These are phyloP conservation scores for Musa itinerans DNA, from an alignment of 176 grass and related monocot genomes.

Conservation along the genomic window DNA sequence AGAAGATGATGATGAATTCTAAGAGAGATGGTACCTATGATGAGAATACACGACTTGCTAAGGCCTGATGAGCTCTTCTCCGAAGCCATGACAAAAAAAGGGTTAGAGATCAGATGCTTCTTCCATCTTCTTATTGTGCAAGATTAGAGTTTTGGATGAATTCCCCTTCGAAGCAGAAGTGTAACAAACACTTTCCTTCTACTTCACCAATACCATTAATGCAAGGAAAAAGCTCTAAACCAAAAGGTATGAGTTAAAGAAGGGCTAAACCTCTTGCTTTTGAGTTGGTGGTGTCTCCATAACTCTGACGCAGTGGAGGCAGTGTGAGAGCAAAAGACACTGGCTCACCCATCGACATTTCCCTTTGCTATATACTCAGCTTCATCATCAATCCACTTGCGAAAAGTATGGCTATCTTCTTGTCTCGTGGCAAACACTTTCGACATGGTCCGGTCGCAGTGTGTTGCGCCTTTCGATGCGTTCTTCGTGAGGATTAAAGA, in stretches of 20 bases:
- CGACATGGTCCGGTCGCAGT: not conserved
- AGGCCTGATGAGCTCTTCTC: conserved; percentile 31
- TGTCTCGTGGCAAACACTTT: not conserved
- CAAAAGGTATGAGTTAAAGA: not conserved
- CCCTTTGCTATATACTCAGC: not conserved
- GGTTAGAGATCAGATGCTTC: not conserved
- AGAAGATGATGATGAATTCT: not conserved
- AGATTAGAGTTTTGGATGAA: not conserved
- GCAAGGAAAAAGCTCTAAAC: too few species aligned
- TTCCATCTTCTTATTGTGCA: not conserved
- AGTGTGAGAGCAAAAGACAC: not conserved
- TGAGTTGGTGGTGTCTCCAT: not conserved
- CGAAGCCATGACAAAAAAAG: not conserved
- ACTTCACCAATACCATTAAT: too few species aligned
- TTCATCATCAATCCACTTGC: conserved; percentile 5
- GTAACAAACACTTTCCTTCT: not conserved
- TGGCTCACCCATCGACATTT: not conserved
- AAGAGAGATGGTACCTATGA: conserved; percentile 53
- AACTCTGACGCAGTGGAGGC: not conserved
- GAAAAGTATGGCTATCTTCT: not conserved
- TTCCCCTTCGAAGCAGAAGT: not conserved
- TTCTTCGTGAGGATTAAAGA: not conserved
- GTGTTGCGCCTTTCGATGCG: not conserved
- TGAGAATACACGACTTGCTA: conserved; percentile 55
- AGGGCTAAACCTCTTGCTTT: not conserved